These are phyloP conservation scores for Lanmaoa pseudosensibilis DNA, from an alignment of 768 basidiomycete species.

Conservation along the genomic window DNA sequence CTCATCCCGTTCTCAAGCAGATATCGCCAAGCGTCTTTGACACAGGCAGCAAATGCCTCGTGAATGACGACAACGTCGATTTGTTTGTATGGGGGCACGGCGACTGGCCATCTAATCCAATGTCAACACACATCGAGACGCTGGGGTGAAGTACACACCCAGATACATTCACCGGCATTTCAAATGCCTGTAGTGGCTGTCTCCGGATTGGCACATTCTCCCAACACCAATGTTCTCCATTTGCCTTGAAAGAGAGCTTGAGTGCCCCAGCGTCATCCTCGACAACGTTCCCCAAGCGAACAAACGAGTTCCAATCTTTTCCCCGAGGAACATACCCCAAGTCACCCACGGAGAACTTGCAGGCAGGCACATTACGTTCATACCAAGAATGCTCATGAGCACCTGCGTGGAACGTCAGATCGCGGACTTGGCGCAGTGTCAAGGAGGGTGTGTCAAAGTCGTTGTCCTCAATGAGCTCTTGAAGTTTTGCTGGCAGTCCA, in stretches of 20 bases:
- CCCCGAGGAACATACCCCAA: slow-evolving; percentile 43
- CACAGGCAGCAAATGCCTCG: slow-evolving; percentile 23
- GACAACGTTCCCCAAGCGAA: slow-evolving; percentile 40
- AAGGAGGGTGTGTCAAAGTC: slow-evolving; percentile 29
- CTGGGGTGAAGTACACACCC: slow-evolving; percentile 29
- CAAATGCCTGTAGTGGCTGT: slow-evolving; percentile 36
- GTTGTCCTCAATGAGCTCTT: slow-evolving; percentile 36
- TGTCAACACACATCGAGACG: neutral
- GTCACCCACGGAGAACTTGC: slow-evolving; percentile 45
- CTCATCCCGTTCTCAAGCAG: slow-evolving; percentile 34
- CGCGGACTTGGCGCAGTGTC: slow-evolving; percentile 39
- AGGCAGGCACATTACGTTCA: slow-evolving; percentile 39
- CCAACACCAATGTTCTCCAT: slow-evolving; percentile 41
- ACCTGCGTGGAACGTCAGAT: slow-evolving; percentile 36
- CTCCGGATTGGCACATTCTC: slow-evolving; percentile 30
- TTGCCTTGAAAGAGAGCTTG: slow-evolving; percentile 21
- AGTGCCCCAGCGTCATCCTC: slow-evolving; percentile 30
- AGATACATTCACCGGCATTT: slow-evolving; percentile 31
- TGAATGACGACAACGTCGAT: slow-evolving; percentile 42
- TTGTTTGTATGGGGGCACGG: slow-evolving; percentile 38
- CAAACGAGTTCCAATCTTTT: slow-evolving; percentile 39
- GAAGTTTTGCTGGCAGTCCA: slow-evolving; percentile 31
- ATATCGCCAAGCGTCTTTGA: slow-evolving; percentile 41
- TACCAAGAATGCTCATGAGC: slow-evolving; percentile 43
- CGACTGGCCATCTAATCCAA: slow-evolving; percentile 43